Evolutionary conservation across 2,329 filamentous ascomycete genomes (phyloP), one percentile per base, ranked within the genome.

Genomic region (Pseudogymnoascus sp.): DNA sequence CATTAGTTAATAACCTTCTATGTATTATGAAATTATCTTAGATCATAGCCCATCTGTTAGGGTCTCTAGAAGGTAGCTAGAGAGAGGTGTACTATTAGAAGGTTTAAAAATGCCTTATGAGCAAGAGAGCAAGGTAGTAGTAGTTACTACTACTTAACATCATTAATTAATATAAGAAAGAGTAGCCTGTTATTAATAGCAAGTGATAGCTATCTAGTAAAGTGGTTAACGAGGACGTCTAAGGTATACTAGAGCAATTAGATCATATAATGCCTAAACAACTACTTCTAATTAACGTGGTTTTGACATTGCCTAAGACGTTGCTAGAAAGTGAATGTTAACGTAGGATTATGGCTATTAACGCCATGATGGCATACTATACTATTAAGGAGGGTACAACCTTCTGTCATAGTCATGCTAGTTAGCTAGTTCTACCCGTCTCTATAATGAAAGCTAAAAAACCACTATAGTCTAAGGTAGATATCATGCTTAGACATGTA

Each of bases 311-410:
- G 3, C 65, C 65, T 28, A 28, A 65, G 63, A 63, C 39, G 23
- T 45, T 34, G 11, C 60, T 65, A 5, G 63, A 66, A 43, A 63
- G 45, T 3, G 63, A 65, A 37, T 16, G 6, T n/a, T 25, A 62
- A 65, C 37, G 51, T 36, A 65, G 65, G 34, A 66, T 65, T 57
- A 45, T 61, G 23, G 65, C 63, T n/a, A 63, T 65, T 41, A 63
- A 65, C 48, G 23, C 61, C 39, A 39, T 65, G 36, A 65, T 16
- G 41, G 61, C n/a, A 31, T 65, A 65, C 36, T 63, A 25, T 10
- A 39, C 45, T 39, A 45, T 63, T 16, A 45, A 61, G 45, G 61
- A 65, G 39, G 64, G 64, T n/a, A 36, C 21, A 25, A 16, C 31
- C 43, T 48, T 37, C 28, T 7, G 43, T 63, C 43, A 21, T 25